Base-by-base conservation (phyloP, 78 protist genomes). In the Tieghemostelium lacteum region DNA sequence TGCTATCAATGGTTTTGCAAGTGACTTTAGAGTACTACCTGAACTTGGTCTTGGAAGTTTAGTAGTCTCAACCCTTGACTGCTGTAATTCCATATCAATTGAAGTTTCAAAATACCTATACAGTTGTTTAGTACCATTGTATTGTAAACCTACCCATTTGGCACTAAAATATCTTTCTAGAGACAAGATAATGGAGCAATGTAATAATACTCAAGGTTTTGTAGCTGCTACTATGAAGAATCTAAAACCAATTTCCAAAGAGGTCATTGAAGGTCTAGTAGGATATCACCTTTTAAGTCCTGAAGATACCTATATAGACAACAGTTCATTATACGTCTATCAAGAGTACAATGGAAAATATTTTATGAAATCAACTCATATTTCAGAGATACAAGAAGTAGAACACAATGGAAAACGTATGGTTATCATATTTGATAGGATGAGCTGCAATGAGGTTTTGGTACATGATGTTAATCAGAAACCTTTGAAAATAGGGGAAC, bases 1-100 rank as follows among this genome's bases (percentile, higher is more conserved):
- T 0, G 91, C 91, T 22, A 24, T 83, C 61, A 66, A 83, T 69
- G 91, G 91, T 3, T 83, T 69, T 40, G 91, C 91, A 20, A 83
- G 73, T 60, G 91, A 83, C n/a, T 83, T 83, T 36, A 19, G 91
- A 0, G 78, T 60, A 20, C 22, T 83, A 34, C 91, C 91, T 5
- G 78, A 55, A 20, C 20, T 83, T 10, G 78, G 78, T 19, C 19
- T 83, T 2, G 76, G 80, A 14, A 22, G 66, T 14, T 83, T 54
- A 20, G 26, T 52, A 33, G 39, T 34, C 7, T 40, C 73, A 2
- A 83, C 91, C 20, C 49, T 83, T 39, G 91, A 83, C 63, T 60
- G 67, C 8, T n/a, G 24, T 24, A 69, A 83, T 39, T 28, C 70
- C 1, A 24, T 83, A 12, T 8, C 60, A 1, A 5, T 17, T 20